Base-by-base conservation (phyloP, 768 basidiomycete genomes). In the Leccinum broughii region DNA sequence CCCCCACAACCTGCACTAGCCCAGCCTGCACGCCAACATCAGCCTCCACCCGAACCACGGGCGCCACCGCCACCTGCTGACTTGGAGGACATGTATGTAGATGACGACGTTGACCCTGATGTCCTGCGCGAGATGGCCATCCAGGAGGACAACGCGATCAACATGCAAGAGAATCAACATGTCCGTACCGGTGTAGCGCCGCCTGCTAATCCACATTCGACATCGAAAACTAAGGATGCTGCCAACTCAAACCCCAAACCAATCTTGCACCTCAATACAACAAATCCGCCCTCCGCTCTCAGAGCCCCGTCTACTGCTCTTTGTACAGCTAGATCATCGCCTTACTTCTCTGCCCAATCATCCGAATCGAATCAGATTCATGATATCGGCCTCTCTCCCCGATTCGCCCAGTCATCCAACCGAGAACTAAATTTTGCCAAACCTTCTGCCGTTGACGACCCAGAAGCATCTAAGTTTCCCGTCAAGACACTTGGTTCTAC, bases 391-490 rank as follows among this genome's bases (percentile, higher is more conserved):
- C 69, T 64, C 26, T 62, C 65, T 70, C 82, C 68, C 59, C 70
- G 67, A 54, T 65, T 66, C 28, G 66, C 49, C n/a, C 62, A 63
- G n/a, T 54, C 61, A 44, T 62, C 68, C 32, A 69, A 72, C 3
- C 28, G 28, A 22, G 56, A 62, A 22, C 5, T 14, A 4, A 46
- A 69, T 20, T 59, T 69, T 32, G 62, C 63, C 32, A 65, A 73
- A 22, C 61, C 70, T 13, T 71, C 73, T 51, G 74, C 74, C 28
- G 68, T 69, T 30, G 73, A 75, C 30, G 72, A 77, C 30, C 66
- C 71, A n/a, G 72, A 70, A 2, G 51, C 62, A 20, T 61, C 67
- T 14, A 55, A 58, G 20, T 1, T 53, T 17, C 56, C 56, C 4
- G 48, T 28, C 7, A 55, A 63, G 56, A 54, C 56, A 55, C 28